Percentiles rank a stretch among this genome's conserved stretches.
Conservation (phyloP, 768 basidiomycete species). For the Cyclocybe cylindracea region DNA sequence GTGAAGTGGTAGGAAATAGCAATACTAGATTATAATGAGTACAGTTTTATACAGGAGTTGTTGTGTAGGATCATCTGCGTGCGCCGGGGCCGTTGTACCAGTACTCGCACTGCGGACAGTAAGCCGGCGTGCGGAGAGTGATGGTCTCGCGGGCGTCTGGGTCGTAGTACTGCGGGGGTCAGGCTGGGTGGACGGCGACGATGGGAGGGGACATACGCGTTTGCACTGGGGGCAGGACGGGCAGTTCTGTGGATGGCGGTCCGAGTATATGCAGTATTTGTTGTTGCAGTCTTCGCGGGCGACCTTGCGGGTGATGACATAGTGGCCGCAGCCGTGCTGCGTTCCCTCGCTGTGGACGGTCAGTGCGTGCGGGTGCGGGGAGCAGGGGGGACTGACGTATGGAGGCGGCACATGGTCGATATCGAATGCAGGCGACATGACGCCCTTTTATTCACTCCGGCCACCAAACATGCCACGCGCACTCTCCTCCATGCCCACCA, state of each 20-base stretch:
- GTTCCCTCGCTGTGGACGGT: slow-evolving; percentile 62
- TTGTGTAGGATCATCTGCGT: slow-evolving; percentile 32
- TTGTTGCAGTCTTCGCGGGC: slow-evolving; percentile 57
- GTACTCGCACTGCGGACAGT: slow-evolving; percentile 59
- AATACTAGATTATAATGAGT: slow-evolving; percentile 11
- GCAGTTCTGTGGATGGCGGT: slow-evolving; percentile 32
- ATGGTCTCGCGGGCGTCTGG: slow-evolving; percentile 70
- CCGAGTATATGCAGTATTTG: slow-evolving; percentile 40
- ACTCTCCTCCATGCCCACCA: slow-evolving; percentile 42
- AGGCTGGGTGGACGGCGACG: slow-evolving; percentile 6
- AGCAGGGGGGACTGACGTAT: slow-evolving; percentile 47
- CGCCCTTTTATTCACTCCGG: slow-evolving; percentile 15
- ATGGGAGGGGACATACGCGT: slow-evolving; percentile 33
- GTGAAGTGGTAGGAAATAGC: slow-evolving; percentile 62
- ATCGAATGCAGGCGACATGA: not conserved
- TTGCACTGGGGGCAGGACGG: slow-evolving; percentile 44
- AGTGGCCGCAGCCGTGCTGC: slow-evolving; percentile 80
- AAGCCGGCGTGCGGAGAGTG: slow-evolving; percentile 48
- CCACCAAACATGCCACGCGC: slow-evolving; percentile 27
- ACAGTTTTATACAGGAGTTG: slow-evolving; percentile 7
- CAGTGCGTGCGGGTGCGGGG: too few relatives aligned
- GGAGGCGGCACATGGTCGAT: slow-evolving; percentile 52
- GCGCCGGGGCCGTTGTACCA: slow-evolving; percentile 55
- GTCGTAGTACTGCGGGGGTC: slow-evolving; percentile 56
- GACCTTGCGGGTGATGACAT: slow-evolving; percentile 56